These are phyloP conservation scores for Ganoderma lingzhi DNA, from an alignment of 1,284 basidiomycete genomes.

Conservation along the genomic window DNA sequence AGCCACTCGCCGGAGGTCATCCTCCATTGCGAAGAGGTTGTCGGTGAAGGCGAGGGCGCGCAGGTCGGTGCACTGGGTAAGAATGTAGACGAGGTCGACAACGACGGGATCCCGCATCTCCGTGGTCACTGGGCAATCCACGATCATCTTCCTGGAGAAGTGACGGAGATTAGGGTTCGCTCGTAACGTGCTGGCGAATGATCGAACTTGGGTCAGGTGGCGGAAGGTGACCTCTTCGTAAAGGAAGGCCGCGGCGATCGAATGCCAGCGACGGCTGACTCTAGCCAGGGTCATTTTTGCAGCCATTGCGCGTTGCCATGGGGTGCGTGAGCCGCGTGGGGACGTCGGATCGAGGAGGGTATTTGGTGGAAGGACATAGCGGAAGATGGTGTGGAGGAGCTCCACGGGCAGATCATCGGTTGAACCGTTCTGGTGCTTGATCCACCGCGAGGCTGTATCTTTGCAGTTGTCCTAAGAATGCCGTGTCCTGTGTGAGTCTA, in stretches of 20 bases:
- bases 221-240: slow-evolving; percentile 26
- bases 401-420: slow-evolving; percentile 24
- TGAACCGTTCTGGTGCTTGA: slow-evolving; percentile 8
- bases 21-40: slow-evolving; percentile 22
- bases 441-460: slow-evolving; percentile 19
- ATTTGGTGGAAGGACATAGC: slow-evolving; percentile 17
- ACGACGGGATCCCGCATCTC: slow-evolving; percentile 16
- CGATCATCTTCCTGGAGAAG: slow-evolving; percentile 17
- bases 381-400: slow-evolving; percentile 23
- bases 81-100: slow-evolving; percentile 17
- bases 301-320: slow-evolving; percentile 11
- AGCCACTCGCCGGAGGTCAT: slow-evolving; percentile 15
- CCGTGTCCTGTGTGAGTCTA: background rate
- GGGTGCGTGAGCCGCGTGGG: slow-evolving; percentile 13
- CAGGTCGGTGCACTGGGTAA: slow-evolving; percentile 17
- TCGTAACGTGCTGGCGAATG: slow-evolving; percentile 16
- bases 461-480: slow-evolving; percentile 14
- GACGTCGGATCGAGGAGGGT: slow-evolving; percentile 18
- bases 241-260: slow-evolving; percentile 11
- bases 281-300: slow-evolving; percentile 9
- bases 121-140: slow-evolving; percentile 21
- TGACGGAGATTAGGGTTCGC: slow-evolving; percentile 11
- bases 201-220: slow-evolving; percentile 15
- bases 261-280: slow-evolving; percentile 23
- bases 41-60: slow-evolving; percentile 22